Conservation (phyloP, 1,284 basidiomycete genomes). For the Paramarasmius palmivorus region DNA sequence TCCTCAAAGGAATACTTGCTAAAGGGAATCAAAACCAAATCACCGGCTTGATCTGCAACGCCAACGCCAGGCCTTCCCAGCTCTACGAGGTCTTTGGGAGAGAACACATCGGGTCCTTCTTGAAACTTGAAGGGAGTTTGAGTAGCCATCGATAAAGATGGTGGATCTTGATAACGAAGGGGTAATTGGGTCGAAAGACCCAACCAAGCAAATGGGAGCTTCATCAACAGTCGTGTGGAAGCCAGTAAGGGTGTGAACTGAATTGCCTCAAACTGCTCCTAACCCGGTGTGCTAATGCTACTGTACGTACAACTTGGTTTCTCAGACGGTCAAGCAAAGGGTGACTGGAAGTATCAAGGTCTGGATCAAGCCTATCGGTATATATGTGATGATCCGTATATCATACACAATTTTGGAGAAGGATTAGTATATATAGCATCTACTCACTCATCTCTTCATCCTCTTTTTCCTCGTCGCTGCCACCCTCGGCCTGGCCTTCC, state of each 20-base stretch:
- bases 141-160: constrained; percentile 27
- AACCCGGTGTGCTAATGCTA: background rate
- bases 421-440: no score
- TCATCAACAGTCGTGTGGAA: constrained; percentile 29
- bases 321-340: no score
- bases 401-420: no score
- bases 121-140: constrained; percentile 53
- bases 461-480: constrained; percentile 1
- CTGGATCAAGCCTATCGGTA: no score
- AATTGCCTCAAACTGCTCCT: background rate
- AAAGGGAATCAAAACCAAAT: constrained; percentile 66
- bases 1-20: constrained; percentile 69
- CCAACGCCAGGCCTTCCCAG: constrained; percentile 72
- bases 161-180: constrained; percentile 25
- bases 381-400: no score
- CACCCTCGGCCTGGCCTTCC: background rate
- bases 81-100: constrained; percentile 71
- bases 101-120: constrained; percentile 57
- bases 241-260: background rate
- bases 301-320: no score
- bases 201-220: constrained; percentile 42
- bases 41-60: constrained; percentile 63
- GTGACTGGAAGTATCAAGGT: no score
- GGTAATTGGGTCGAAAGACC: constrained; percentile 55
- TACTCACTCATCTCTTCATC: background rate